Base-by-base conservation (phyloP, 2,329 filamentous ascomycete species). In the Penicillium sp. region DNA sequence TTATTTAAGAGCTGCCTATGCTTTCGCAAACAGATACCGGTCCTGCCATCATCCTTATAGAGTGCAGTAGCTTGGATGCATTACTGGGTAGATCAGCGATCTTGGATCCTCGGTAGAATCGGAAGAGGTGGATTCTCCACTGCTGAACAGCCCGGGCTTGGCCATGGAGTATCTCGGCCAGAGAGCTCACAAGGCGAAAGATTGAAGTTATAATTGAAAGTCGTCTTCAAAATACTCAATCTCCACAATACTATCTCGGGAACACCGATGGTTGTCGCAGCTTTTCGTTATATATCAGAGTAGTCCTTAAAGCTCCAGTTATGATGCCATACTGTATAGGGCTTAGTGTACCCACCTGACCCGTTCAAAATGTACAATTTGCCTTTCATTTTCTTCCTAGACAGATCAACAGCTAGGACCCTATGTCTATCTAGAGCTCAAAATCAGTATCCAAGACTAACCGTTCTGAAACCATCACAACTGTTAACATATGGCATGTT, bases 51-150 rank as follows among this genome's bases (percentile, higher is more conserved):
- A 18, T 9, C 5, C 18, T 12, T 10, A 8, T 20, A 12, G 15
- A 20, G 33, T 37, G 15, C 18, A 20, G 33, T 20, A 8, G 18
- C 15, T 37, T 10, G 33, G 15, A 37, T 20, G 33, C 8, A 20
- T 6, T 20, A 20, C 18, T 6, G 15, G 33, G 9, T 12, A 37
- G 18, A 20, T 9, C 33, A 12, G 33, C 8, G 33, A 20, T 37
- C 33, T 18, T 37, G 7, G 33, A 37, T 20, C 18, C 9, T 23
- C 33, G 25, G 38, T 40, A 27, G 12, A n/a, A 20, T 44, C 29
- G 18, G 42, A 25, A 10, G 29, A 32, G 13, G 42, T 44, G 42
- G 42, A 15, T 44, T 35, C 42, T 44, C 42, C 42, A 44, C 42
- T 15, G n/a, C 20, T 13, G 28, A 24, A 25, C 15, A 15, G 10